phyloP scores from a whole-genome alignment of 305 asterid species.

The Fraxinus nigra region DNA sequence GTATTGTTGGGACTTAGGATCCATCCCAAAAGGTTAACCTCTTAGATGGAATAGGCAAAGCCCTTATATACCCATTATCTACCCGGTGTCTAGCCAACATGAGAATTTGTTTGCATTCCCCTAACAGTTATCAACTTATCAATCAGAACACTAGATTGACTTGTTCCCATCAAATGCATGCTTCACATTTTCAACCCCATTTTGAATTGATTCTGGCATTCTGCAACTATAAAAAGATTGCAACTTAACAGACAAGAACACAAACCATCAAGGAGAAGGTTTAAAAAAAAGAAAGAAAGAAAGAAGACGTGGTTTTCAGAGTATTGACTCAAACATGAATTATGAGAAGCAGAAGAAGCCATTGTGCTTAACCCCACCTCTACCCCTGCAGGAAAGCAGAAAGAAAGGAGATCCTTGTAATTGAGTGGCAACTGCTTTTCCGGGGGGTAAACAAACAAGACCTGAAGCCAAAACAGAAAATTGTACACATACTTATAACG shows the following conservation, averaged over 20 bases:
- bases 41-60: not conserved
- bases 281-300: not conserved
- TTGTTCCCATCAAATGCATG: not conserved
- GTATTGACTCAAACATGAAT: not conserved
- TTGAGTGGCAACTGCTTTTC: conserved; percentile 92
- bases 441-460: conserved; percentile 98
- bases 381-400: conserved; percentile 95
- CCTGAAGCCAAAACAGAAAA: conserved; percentile 50
- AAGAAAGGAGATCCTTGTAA: conserved; percentile 93
- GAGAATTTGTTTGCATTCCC: not conserved
- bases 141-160: not conserved
- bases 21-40: not conserved
- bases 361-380: conserved; percentile 57
- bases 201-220: not conserved
- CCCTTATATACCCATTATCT: not conserved
- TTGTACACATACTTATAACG: not conserved
- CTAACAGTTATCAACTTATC: not conserved
- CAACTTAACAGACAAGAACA: not conserved
- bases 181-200: not conserved
- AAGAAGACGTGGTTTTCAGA: not conserved
- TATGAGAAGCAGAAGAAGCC: conserved; percentile 8
- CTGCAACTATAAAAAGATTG: not conserved
- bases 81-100: not conserved
- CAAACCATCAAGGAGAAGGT: conserved; percentile 1
- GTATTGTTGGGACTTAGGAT: not conserved